Conservation (phyloP, 306 rosid genomes). For the Medicago lupulina region DNA sequence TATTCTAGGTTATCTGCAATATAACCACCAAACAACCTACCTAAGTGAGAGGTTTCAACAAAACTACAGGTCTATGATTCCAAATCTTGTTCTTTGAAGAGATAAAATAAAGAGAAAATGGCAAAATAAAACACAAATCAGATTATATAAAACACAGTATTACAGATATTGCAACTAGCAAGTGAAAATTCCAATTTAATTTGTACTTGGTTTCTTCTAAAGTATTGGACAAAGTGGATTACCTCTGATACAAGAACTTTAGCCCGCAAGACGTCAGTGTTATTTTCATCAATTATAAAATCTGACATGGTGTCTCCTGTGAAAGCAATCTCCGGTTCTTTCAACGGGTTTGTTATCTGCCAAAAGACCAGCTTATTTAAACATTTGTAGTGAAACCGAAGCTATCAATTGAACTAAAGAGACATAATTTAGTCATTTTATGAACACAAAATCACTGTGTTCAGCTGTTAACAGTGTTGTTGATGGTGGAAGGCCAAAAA, state of each 20-base stretch:
- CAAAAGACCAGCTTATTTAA: slow-evolving; percentile 42
- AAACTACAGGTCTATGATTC: too few species aligned
- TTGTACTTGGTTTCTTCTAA: neutral
- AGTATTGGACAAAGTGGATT: slow-evolving; percentile 33
- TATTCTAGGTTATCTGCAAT: neutral
- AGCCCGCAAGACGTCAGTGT: slow-evolving; percentile 75
- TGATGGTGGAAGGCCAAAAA: neutral
- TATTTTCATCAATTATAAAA: slow-evolving; percentile 37
- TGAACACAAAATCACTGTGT: neutral
- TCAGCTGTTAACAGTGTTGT: too few species aligned
- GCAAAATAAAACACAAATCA: too few species aligned
- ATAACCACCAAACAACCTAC: too few species aligned
- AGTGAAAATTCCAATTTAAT: neutral
- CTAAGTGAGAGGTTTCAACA: too few species aligned
- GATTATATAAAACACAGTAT: too few species aligned
- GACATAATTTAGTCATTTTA: neutral
- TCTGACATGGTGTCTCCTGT: slow-evolving; percentile 79
- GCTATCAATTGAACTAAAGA: neutral
- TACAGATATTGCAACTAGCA: too few species aligned
- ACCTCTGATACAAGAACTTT: slow-evolving; percentile 92
- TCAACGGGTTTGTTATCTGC: slow-evolving; percentile 79
- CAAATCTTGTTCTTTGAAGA: too few species aligned
- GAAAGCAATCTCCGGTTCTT: slow-evolving; percentile 90
- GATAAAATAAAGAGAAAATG: too few species aligned
- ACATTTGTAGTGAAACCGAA: slow-evolving; percentile 7